Evolutionary conservation across 2,329 filamentous ascomycete species (phyloP).

Genomic region (Ampelomyces quisqualis): DNA sequence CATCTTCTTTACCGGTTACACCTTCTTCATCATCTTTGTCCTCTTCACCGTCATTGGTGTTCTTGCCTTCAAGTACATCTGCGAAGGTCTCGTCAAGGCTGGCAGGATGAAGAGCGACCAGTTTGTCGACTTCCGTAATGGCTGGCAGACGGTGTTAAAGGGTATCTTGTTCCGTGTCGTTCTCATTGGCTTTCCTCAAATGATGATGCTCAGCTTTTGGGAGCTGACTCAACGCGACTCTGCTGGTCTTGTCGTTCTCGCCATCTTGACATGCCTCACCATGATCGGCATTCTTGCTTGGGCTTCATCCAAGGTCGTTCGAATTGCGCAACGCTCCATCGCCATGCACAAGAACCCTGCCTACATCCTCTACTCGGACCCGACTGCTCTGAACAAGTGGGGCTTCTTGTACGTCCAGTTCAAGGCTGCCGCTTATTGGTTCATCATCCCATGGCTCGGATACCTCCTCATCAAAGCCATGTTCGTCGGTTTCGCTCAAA

Average conservation of each 20-base stretch:
- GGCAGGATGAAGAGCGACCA: constrained; percentile 80
- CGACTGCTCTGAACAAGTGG: constrained; percentile 94
- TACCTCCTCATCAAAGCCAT: constrained; percentile 84
- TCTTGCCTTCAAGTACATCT: constrained; percentile 74
- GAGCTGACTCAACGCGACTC: constrained; percentile 87
- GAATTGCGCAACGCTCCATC: constrained; percentile 83
- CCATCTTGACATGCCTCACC: constrained; percentile 83
- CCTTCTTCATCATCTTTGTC: constrained; percentile 86
- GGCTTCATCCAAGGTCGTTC: constrained; percentile 87
- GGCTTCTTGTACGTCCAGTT: constrained; percentile 97
- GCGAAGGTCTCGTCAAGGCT: constrained; percentile 72
- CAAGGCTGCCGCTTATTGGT: constrained; percentile 93
- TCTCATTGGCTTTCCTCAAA: constrained; percentile 87
- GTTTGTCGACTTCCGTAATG: constrained; percentile 90
- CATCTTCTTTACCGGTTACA: constrained; percentile 86
- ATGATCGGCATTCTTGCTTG: constrained; percentile 76
- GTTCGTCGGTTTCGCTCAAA: constrained; percentile 81
- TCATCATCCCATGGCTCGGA: constrained; percentile 74
- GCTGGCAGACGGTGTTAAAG: constrained; percentile 89
- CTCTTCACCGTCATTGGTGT: constrained; percentile 72
- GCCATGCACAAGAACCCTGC: constrained; percentile 93
- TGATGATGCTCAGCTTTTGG: constrained; percentile 89
- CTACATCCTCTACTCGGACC: constrained; percentile 95
- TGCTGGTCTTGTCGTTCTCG: constrained; percentile 79
- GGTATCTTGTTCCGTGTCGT: constrained; percentile 89